Conservation (phyloP, 345 rosid species). For the Citrus cavaleriei region DNA sequence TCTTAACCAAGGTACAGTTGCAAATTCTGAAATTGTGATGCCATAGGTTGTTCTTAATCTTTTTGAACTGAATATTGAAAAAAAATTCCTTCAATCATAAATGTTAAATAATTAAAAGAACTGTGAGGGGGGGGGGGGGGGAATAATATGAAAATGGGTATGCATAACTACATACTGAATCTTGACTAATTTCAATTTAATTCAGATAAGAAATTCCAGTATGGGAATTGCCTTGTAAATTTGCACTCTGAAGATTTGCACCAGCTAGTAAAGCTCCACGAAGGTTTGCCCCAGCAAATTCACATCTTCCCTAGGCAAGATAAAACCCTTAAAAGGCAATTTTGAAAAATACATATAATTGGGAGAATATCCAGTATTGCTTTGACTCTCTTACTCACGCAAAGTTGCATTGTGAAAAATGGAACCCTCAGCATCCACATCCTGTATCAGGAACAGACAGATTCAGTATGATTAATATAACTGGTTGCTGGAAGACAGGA, state of each 20-base stretch:
- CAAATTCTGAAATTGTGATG: neutral
- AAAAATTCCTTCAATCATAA: neutral
- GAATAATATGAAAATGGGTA: neutral
- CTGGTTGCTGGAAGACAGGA: constrained; percentile 2
- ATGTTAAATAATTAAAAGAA: neutral
- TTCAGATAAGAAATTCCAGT: neutral
- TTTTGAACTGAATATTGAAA: neutral
- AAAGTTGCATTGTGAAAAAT: constrained; percentile 88
- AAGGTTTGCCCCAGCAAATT: constrained; percentile 85
- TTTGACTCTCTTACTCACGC: constrained; percentile 70
- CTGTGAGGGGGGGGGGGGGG: too few relatives aligned
- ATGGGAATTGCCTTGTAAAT: constrained; percentile 61
- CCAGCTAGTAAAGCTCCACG: constrained; percentile 86
- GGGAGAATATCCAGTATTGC: neutral
- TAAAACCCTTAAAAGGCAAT: constrained; percentile 18
- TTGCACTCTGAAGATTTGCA: constrained; percentile 92
- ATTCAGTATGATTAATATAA: constrained; percentile 18
- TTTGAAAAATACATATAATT: neutral
- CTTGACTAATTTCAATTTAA: neutral
- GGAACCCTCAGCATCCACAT: constrained; percentile 77
- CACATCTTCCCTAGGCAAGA: constrained; percentile 79
- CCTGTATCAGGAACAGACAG: constrained; percentile 35
- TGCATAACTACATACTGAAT: neutral
- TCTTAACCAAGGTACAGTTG: neutral
- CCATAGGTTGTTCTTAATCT: neutral